Percentiles rank a stretch among this genome's conserved stretches.
phyloP scores from a whole-genome alignment of 2,329 filamentous ascomycete genomes.

The Dryadomyces quercus-mongolicae region DNA sequence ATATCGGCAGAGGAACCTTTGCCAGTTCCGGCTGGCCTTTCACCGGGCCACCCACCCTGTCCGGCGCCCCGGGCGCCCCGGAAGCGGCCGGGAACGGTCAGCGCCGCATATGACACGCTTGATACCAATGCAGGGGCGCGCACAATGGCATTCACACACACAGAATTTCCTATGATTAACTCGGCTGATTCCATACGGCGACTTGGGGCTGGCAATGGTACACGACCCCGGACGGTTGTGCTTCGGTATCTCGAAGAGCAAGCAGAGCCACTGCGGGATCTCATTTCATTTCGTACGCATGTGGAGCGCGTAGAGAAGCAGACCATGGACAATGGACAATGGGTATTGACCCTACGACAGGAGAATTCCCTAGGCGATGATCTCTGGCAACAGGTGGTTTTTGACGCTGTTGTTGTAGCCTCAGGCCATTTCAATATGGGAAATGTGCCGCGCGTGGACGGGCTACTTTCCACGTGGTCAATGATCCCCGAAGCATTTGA shows the following conservation, averaged over 20 bases:
- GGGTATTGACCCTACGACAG: conserved; percentile 34
- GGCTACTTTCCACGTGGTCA: conserved; percentile 23
- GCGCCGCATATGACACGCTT: conserved; percentile 1
- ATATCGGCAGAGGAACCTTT: background rate
- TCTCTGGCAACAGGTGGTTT: too few species aligned
- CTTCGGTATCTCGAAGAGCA: conserved; percentile 1
- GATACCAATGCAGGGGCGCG: conserved; percentile 4
- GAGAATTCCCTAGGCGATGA: background rate
- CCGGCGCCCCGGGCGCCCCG: background rate
- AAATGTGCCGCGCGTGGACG: conserved; percentile 24
- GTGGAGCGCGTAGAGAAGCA: conserved; percentile 37
- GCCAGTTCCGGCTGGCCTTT: background rate
- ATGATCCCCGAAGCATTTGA: conserved; percentile 23
- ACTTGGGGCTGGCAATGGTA: conserved; percentile 2
- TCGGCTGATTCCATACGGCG: background rate
- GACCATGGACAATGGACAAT: conserved; percentile 27
- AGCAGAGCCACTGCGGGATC: background rate
- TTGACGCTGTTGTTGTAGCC: conserved; percentile 14
- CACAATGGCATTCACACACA: conserved; percentile 8
- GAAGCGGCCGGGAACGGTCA: background rate
- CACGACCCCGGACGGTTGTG: conserved; percentile 2
- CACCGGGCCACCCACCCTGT: background rate
- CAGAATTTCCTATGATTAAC: conserved; percentile 1
- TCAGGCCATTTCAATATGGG: conserved; percentile 28
- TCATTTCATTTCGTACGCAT: background rate